These are phyloP conservation scores for Pseudofabraea citricarpa DNA, from an alignment of 2,329 filamentous ascomycete genomes.

Conservation along the genomic window DNA sequence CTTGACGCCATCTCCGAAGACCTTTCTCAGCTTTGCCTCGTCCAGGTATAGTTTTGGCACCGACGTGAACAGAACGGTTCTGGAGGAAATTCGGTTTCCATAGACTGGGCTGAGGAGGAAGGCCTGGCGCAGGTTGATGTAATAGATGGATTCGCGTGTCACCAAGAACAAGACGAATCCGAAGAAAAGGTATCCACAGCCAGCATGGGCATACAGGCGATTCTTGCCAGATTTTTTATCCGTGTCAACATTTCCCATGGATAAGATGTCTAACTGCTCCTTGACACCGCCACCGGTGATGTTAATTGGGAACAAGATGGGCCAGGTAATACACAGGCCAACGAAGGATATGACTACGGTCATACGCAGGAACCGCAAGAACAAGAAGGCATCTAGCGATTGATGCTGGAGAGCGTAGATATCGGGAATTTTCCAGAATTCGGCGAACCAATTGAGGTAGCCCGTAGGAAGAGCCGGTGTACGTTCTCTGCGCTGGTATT, in stretches of 20 bases:
- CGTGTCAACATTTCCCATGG: constrained; percentile 69
- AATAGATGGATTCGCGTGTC: constrained; percentile 83
- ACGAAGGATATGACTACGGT: constrained; percentile 74
- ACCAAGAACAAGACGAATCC: constrained; percentile 86
- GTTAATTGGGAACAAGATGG: constrained; percentile 78
- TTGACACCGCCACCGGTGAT: constrained; percentile 67
- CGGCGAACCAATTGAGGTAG: constrained; percentile 61
- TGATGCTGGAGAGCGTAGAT: constrained; percentile 83
- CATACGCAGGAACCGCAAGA: constrained; percentile 82
- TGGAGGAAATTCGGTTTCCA: constrained; percentile 78
- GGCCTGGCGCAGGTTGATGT: constrained; percentile 87
- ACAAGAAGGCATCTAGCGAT: constrained; percentile 87
- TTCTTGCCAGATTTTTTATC: constrained; percentile 46
- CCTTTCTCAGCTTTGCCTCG: constrained; percentile 68
- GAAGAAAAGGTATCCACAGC: constrained; percentile 78
- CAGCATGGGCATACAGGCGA: constrained; percentile 74
- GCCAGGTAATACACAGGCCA: constrained; percentile 81
- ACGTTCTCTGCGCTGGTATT: constrained; percentile 40
- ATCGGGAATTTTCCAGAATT: constrained; percentile 66
- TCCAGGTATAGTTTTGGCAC: constrained; percentile 77
- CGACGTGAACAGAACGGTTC: constrained; percentile 83
- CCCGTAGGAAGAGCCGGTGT: constrained; percentile 55
- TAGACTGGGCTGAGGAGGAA: constrained; percentile 84
- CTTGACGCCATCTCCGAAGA: constrained; percentile 79
- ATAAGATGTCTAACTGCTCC: constrained; percentile 69